Evolutionary conservation across 1,284 basidiomycete species (phyloP), one percentile per base, ranked within the genome.

Genomic region (Paramarasmius palmivorus): DNA sequence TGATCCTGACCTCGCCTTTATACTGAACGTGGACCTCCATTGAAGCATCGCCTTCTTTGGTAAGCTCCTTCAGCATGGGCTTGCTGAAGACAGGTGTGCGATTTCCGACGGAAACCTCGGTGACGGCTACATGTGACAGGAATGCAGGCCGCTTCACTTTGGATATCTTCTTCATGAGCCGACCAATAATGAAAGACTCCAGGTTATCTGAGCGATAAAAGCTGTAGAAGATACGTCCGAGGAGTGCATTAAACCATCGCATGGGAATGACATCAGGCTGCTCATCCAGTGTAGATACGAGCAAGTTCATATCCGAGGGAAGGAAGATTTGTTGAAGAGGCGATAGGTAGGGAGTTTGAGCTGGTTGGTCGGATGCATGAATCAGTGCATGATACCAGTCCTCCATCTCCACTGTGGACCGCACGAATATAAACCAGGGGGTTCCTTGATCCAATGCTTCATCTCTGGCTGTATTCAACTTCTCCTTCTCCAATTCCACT

Each of bases 51-150:
- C 97, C 96, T 57, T 96, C 92, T 57, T 87, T 86, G 1, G 92
- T 95, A 51, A 98, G 82, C 61, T 96, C 92, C 73, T 98, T 98
- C 54, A 99, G 79, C 95, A 98, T 98, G 1, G 96, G 96, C 61
- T 96, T 95, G 75, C 89, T 92, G 57, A 96, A 78, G 54, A 85
- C 89, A 12, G 91, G 93, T 0, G 92, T 82, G 35, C 78, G 85
- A 59, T 87, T 84, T 9, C 96, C 96, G 36, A 98, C 86, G 45
- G 92, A 90, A 50, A 97, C 95, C 60, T 96, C 91, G 22, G 86
- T 88, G 23, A 98, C 92, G 37, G 86, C 79, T 56, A 99, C 80
- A 54, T 95, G 91, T 6, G 88, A 84, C 26, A 99, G 82, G 69
- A 96, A 93, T 2, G 81, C 76, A 0, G 95, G 95, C 4, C 89